Base-by-base conservation (phyloP, 495 filamentous ascomycete species). In the Penicillium bovifimosum region DNA sequence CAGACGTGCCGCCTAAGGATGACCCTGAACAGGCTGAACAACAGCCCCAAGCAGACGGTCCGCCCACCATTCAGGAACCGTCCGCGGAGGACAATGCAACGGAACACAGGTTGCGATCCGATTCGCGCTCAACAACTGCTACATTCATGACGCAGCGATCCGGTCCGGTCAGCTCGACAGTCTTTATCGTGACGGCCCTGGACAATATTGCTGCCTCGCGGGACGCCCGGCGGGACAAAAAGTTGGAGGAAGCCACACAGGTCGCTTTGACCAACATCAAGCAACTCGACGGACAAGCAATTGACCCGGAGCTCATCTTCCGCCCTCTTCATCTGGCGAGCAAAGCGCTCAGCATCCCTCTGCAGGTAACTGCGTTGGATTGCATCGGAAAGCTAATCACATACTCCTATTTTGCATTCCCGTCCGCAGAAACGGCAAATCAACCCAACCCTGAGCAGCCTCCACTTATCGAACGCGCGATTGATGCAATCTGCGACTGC, bases 401-500 rank as follows among this genome's bases (percentile, higher is more conserved):
- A 55, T 97, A 95, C 66, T 95, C 93, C 13, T 96, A 96, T 76
- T 97, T 99, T 67, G 90, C 91, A 6, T 80, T 88, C 34, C 84
- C 90, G 29, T 70, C 81, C 42, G 69, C 76, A 55, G 69, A 72
- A 36, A 65, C 75, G 42, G 68, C 73, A 52, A 77, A 74, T 29
- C 76, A 78, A 38, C 59, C 76, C 36, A 69, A 74, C 42, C 54
- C 67, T 9, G 66, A 73, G 48, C 69, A 73, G 40, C 66, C 80
- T 6, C 86, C 88, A 2, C 75, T 99, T 63, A 96, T 99, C 65
- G 95, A 99, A 67, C 83, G 91, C 56, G 95, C 95, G 40, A 99
- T 99, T 59, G 95, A 99, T 70, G 96, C 92, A 33, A 97, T 99
- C 70, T 97, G 95, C 77, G 92, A 97, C 63, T 99, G 95, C 65